Percentiles rank a stretch among this genome's conserved stretches.
Conservation (phyloP, 495 filamentous ascomycete genomes). For the Aspergillus cavernicola region DNA sequence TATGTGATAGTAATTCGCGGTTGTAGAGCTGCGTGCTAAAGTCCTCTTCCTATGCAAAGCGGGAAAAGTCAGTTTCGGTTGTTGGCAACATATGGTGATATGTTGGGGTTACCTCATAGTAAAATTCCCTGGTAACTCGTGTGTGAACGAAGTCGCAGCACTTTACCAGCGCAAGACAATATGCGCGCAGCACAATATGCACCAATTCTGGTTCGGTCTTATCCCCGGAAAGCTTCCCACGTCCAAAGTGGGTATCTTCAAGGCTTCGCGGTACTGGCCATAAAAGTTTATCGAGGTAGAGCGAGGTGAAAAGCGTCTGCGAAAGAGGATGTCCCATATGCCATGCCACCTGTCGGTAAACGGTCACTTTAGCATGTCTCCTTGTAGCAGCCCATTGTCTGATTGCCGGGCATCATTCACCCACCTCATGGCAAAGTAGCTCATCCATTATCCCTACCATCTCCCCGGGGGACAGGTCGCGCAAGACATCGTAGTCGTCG, state of each 20-base stretch:
- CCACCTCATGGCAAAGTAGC: slow-evolving; percentile 81
- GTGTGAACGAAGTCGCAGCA: slow-evolving; percentile 75
- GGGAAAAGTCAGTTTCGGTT: slow-evolving; percentile 1
- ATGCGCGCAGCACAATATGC: slow-evolving; percentile 71
- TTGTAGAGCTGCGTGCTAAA: slow-evolving; percentile 89
- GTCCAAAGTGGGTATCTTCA: slow-evolving; percentile 65
- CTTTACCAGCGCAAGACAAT: slow-evolving; percentile 82
- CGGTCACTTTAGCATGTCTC: slow-evolving; percentile 19
- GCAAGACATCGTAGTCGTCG: slow-evolving; percentile 77
- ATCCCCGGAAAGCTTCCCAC: slow-evolving; percentile 31
- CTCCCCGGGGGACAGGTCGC: slow-evolving; percentile 68
- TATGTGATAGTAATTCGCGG: slow-evolving; percentile 63
- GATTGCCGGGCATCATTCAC: slow-evolving; percentile 8
- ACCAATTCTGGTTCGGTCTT: slow-evolving; percentile 47
- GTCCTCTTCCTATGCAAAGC: slow-evolving; percentile 74
- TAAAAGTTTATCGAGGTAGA: slow-evolving; percentile 84
- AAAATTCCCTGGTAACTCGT: slow-evolving; percentile 71
- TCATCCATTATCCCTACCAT: slow-evolving; percentile 93
- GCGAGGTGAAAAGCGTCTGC: slow-evolving; percentile 90
- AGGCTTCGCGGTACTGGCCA: slow-evolving; percentile 63
- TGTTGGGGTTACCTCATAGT: slow-evolving; percentile 67
- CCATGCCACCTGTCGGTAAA: slow-evolving; percentile 77
- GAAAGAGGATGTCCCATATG: slow-evolving; percentile 91
- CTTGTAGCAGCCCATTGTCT: no score
- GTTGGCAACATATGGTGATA: slow-evolving; percentile 1